Evolutionary conservation across 2,329 filamentous ascomycete species (phyloP), one percentile per base, ranked within the genome.

Genomic region (Cordyceps farinosa): DNA sequence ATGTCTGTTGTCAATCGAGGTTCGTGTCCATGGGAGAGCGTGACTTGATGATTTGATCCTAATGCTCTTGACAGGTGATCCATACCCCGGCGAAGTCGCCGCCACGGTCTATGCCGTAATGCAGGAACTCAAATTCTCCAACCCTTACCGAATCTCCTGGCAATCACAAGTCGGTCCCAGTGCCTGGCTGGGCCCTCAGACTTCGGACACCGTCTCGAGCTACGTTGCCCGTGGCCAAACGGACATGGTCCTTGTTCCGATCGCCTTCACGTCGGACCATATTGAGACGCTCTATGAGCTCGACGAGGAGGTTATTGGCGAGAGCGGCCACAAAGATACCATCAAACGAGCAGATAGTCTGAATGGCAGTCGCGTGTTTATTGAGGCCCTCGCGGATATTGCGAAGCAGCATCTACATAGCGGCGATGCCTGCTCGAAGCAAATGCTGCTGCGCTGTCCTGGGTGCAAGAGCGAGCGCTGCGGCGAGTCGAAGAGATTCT

Each of bases 181-280:
- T 34, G 90, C 95, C 27, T 99, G 95, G 95, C 83, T 99, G 9
- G 95, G 95, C 29, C 93, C 95, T 11, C 95, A 99, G 76, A 99
- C 95, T 0, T 88, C 89, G 65, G 87, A 89, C 68, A 94, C 93
- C 0, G 95, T 99, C 11, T 87, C 93, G 72, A 84, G 92, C 65
- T 96, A 97, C 73, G 87, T 98, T 68, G 87, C 90, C 72, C 92
- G 95, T 76, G 95, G 94, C 1, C 91, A 97, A 72, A 96, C 89
- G 62, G 92, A 99, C 72, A 82, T 99, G 61, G 82, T 97, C 1
- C 82, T 99, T 7, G 92, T 99, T 62, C 95, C 95, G 0, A 96
- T 99, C 67, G 95, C 95, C 6, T 99, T 99, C 74, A 99, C 95
- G 0, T 96, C 91, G n/a, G 95, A 99, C 71, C 95, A 99, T 74